phyloP scores from a whole-genome alignment of 768 basidiomycete genomes.

The Rhizopogon sp. region DNA sequence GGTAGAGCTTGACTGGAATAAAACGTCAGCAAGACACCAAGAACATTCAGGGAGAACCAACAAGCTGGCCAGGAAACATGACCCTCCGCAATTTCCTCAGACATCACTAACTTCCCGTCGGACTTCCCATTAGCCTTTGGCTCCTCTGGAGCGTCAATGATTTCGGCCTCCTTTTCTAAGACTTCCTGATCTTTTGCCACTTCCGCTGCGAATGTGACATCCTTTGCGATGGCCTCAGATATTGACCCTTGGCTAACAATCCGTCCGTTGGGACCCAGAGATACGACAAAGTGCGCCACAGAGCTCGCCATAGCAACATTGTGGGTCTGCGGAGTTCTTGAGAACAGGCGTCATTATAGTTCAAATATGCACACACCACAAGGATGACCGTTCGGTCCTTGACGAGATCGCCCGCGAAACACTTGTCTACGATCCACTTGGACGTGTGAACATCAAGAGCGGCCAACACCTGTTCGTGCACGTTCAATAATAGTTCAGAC shows the following conservation, averaged over 20 bases:
- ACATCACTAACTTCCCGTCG: slow-evolving; percentile 57
- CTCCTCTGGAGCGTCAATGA: slow-evolving; percentile 15
- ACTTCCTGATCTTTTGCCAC: slow-evolving; percentile 10
- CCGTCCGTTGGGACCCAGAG: slow-evolving; percentile 48
- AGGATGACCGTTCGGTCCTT: slow-evolving; percentile 46
- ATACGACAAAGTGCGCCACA: slow-evolving; percentile 39
- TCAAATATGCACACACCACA: slow-evolving; percentile 31
- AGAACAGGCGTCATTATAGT: neutral
- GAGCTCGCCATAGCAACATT: slow-evolving; percentile 24
- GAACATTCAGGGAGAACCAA: slow-evolving; percentile 12
- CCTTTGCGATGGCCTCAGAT: slow-evolving; percentile 39
- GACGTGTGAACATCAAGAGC: slow-evolving; percentile 56
- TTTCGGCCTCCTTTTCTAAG: slow-evolving; percentile 11
- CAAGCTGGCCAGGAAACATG: slow-evolving; percentile 49
- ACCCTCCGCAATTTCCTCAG: slow-evolving; percentile 59
- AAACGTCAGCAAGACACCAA: slow-evolving; percentile 14
- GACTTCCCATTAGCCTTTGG: slow-evolving; percentile 10
- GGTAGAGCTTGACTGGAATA: slow-evolving; percentile 27
- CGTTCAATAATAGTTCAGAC: neutral
- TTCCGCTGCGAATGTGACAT: slow-evolving; percentile 26
- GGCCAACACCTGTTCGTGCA: slow-evolving; percentile 33
- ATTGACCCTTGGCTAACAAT: slow-evolving; percentile 45
- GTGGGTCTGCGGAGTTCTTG: slow-evolving; percentile 20
- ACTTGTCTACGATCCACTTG: slow-evolving; percentile 44
- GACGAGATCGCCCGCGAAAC: slow-evolving; percentile 41